Base-by-base conservation (phyloP, 306 rosid genomes). In the Chamaecrista fasciculata region DNA sequence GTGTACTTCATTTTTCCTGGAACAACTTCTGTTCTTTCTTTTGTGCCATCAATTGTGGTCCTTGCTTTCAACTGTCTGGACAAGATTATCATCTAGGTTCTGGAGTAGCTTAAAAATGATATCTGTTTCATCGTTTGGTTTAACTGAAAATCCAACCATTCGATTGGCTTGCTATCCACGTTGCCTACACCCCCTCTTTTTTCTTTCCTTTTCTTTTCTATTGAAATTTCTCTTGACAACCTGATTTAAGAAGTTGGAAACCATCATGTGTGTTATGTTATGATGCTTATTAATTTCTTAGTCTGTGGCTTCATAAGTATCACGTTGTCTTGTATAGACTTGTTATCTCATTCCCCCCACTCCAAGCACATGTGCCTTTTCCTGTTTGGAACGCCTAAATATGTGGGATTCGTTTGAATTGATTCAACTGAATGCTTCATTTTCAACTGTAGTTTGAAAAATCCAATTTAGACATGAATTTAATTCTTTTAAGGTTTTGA, bases 51-150 rank as follows among this genome's bases (percentile, higher is more conserved):
- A 59, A n/a, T 69, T 57, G n/a, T 64, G 66, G 18, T 72, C 69
- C 69, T 70, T 51, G 59, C 58, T 43, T 61, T 66, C 60, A 61
- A 44, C 43, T 44, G 20, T 66, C 33, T 26, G 71, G 31, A 75
- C 19, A 61, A 60, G 6, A 19, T 46, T 69, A 49, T 55, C 53
- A 20, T 69, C 44, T 57, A 47, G 71, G 59, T 65, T 67, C 50
- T 10, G 48, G 56, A 10, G 16, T 63, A 58, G 39, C 61, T 49
- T 31, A 14, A 57, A 21, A 56, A 21, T n/a, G 46, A 57, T 44
- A 9, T 34, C 26, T 56, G 29, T 49, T 67, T 21, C 21, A 7
- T 31, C 59, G 28, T 51, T n/a, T 37, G 64, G 43, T 67, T 59
- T 21, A 47, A 67, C 33, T 25, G 18, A 47, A 49, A 53, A 31